Evolutionary conservation across 305 asterid genomes (phyloP).

Genomic region (Plantago lanceolata): DNA sequence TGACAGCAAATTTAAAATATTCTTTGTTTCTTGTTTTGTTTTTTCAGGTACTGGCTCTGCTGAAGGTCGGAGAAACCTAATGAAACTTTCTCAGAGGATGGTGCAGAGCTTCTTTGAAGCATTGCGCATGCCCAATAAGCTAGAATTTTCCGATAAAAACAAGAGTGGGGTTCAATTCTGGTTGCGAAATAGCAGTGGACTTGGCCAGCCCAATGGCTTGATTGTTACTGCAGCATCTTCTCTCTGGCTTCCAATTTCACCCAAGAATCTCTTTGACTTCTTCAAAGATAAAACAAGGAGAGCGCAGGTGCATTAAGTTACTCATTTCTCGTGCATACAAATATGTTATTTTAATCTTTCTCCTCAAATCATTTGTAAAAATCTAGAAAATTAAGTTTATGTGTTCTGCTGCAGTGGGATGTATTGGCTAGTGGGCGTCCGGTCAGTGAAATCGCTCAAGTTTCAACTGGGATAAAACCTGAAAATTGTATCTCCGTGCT

Average conservation of each 20-base stretch:
- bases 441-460: constrained; percentile 36
- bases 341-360: background rate
- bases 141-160: constrained; percentile 33
- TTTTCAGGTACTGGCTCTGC: constrained; percentile 37
- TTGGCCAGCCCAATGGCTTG: constrained; percentile 39
- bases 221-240: constrained; percentile 54
- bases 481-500: constrained; percentile 49
- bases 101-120: constrained; percentile 46
- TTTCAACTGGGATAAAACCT: constrained; percentile 44
- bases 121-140: constrained; percentile 41
- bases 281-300: constrained; percentile 52
- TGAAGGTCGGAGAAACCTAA: constrained; percentile 41
- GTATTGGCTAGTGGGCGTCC: constrained; percentile 38
- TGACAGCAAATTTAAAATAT: constrained; percentile 1
- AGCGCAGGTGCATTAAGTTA: constrained; percentile 33
- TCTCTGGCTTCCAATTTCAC: constrained; percentile 49
- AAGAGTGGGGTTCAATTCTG: constrained; percentile 45
- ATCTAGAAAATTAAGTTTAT: constrained; percentile 5
- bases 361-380: background rate
- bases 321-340: background rate
- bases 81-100: constrained; percentile 64
- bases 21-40: background rate
- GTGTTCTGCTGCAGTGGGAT: constrained; percentile 55
- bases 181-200: constrained; percentile 29
- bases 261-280: constrained; percentile 43